Percentiles rank a stretch among this genome's conserved stretches.
Evolutionary conservation across 148 eudicot genomes (phyloP).

Genomic region (Suaeda aralocaspica): DNA sequence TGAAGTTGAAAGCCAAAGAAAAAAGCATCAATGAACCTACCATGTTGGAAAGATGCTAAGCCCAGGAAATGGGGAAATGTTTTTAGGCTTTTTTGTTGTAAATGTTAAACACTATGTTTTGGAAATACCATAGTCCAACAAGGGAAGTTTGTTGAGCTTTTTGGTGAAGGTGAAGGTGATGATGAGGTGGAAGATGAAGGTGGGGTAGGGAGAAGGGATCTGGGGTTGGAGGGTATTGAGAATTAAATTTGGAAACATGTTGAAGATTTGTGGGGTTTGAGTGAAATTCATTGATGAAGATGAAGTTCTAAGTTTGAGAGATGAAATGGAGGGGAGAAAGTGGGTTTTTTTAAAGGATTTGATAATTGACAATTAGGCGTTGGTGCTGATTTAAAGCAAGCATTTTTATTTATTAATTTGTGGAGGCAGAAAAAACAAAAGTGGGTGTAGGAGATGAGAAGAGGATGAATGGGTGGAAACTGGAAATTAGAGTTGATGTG

Average conservation of each 20-base stretch:
- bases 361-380: constrained; percentile 45
- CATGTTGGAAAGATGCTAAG: constrained; percentile 89
- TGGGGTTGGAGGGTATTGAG: constrained; percentile 32
- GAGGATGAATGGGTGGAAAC: constrained; percentile 3
- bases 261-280: constrained; percentile 13
- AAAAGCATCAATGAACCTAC: constrained; percentile 71
- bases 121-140: constrained; percentile 91
- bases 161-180: constrained; percentile 31
- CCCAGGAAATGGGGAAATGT: constrained; percentile 92
- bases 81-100: constrained; percentile 71
- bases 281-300: constrained; percentile 14
- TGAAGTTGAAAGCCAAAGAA: constrained; percentile 71
- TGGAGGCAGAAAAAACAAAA: not conserved
- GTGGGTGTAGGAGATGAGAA: not conserved
- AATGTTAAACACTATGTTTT: constrained; percentile 79
- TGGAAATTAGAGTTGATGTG: not conserved
- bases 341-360: constrained; percentile 23
- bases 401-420: constrained; percentile 32
- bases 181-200: constrained; percentile 46
- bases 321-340: constrained; percentile 11
- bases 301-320: constrained; percentile 15
- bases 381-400: constrained; percentile 52
- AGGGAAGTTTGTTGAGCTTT: constrained; percentile 53
- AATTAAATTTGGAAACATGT: too few relatives aligned
- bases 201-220: constrained; percentile 32